phyloP scores from a whole-genome alignment of 371 early-diverging fungal species.

The Rhizomucor miehei region DNA sequence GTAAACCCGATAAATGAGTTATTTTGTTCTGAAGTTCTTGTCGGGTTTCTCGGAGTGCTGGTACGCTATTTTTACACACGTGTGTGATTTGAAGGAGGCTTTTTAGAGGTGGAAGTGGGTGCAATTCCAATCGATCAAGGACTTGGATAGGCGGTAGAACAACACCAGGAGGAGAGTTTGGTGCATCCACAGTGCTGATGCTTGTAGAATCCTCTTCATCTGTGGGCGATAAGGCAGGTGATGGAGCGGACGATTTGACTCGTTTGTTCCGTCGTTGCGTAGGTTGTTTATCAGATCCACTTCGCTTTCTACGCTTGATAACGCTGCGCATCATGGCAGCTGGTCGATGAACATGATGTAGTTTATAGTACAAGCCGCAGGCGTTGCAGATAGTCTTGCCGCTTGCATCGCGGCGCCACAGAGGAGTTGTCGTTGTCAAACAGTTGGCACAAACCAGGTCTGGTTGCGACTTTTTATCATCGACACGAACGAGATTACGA shows the following conservation, averaged over 20 bases:
- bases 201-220: not conserved
- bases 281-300: slow-evolving; percentile 12
- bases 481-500: not conserved
- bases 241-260: not conserved
- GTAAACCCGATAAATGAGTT: slow-evolving; percentile 44
- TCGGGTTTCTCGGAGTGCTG: slow-evolving; percentile 39
- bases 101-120: slow-evolving; percentile 1
- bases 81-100: slow-evolving; percentile 1
- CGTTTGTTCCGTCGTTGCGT: slow-evolving; percentile 1
- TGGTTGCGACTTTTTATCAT: slow-evolving; percentile 5
- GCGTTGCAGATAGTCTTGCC: slow-evolving; percentile 78
- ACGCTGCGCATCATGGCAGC: slow-evolving; percentile 55
- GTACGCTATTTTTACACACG: slow-evolving; percentile 3
- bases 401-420: slow-evolving; percentile 74
- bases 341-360: slow-evolving; percentile 64
- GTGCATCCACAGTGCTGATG: not conserved
- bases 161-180: slow-evolving; percentile 3
- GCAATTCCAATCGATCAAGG: not conserved
- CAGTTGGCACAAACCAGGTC: slow-evolving; percentile 68
- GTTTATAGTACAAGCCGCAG: slow-evolving; percentile 77
- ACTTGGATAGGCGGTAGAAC: slow-evolving; percentile 15
- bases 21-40: slow-evolving; percentile 56
- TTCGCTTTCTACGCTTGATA: slow-evolving; percentile 53
- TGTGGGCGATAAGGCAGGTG: slow-evolving; percentile 6
- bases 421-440: slow-evolving; percentile 71